Percentiles rank a stretch among this genome's conserved stretches.
Evolutionary conservation across 140 eudicot species (phyloP).

Genomic region (Bidens hawaiensis): DNA sequence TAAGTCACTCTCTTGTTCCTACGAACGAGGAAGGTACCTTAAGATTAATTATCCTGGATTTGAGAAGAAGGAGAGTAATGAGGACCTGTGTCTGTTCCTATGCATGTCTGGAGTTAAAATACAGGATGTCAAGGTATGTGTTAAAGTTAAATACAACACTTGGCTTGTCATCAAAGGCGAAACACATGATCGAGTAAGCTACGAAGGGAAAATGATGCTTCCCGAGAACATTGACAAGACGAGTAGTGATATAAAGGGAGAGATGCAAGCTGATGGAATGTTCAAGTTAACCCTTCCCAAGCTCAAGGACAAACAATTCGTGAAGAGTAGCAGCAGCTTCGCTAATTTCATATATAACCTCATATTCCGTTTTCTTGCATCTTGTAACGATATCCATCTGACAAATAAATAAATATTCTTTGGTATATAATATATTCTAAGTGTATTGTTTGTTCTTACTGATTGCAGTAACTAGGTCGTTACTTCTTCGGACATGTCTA

Average conservation of each 20-base stretch:
- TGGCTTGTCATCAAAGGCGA: neutral
- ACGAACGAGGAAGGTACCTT: no score
- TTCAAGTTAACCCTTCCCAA: slow-evolving; percentile 2
- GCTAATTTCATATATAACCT: neutral
- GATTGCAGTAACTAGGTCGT: neutral
- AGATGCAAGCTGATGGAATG: neutral
- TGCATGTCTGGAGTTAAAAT: neutral
- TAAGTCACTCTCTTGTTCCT: no score
- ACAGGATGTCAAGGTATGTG: neutral
- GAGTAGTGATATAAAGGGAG: neutral
- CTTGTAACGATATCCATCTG: neutral
- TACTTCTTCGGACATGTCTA: neutral
- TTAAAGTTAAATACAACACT: neutral
- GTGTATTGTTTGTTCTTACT: neutral
- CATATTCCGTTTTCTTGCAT: neutral
- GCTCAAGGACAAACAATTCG: neutral
- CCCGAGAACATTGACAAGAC: neutral
- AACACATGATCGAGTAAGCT: no score
- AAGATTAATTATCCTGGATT: neutral
- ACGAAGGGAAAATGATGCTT: neutral
- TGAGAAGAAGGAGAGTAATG: neutral
- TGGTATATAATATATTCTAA: neutral
- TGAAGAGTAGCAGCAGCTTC: neutral
- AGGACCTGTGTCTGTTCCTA: neutral
- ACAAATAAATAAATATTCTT: no score